Conservation (phyloP, 768 basidiomycete genomes). For the Leccinum disarticulatum region DNA sequence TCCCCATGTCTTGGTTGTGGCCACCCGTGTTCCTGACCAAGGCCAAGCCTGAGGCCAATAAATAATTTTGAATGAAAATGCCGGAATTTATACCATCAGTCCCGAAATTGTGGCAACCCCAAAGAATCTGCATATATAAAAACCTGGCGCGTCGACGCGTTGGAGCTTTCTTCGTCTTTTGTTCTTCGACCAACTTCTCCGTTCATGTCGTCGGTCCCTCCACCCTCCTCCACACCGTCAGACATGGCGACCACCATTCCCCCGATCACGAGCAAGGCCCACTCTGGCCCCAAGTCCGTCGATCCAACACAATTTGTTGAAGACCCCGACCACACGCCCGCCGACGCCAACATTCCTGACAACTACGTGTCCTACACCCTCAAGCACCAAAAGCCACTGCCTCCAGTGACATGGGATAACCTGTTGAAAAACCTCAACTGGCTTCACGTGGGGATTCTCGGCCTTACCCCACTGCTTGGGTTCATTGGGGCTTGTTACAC, state of each 20-base stretch:
- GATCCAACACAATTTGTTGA: slow-evolving; percentile 18
- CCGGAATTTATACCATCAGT: not conserved
- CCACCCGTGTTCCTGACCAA: not conserved
- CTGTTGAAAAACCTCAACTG: slow-evolving; percentile 66
- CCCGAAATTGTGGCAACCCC: slow-evolving; percentile 30
- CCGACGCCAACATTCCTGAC: slow-evolving; percentile 67
- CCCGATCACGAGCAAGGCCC: slow-evolving; percentile 8
- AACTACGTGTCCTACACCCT: slow-evolving; percentile 82
- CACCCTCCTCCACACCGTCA: slow-evolving; percentile 16
- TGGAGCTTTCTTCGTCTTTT: slow-evolving; percentile 10
- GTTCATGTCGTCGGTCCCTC: slow-evolving; percentile 29
- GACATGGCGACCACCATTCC: slow-evolving; percentile 15
- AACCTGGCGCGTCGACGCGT: slow-evolving; percentile 2
- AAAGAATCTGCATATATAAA: slow-evolving; percentile 34
- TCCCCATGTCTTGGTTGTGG: not conserved
- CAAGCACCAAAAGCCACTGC: slow-evolving; percentile 63
- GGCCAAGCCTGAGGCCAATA: not conserved
- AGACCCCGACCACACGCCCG: slow-evolving; percentile 35
- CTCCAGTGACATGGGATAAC: slow-evolving; percentile 65
- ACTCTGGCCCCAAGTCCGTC: not conserved
- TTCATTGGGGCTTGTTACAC: slow-evolving; percentile 70
- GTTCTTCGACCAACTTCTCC: slow-evolving; percentile 23
- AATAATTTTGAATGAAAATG: not conserved
- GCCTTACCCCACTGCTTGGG: slow-evolving; percentile 70
- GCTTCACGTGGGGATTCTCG: slow-evolving; percentile 72